Evolutionary conservation across 1,139 yeast species (phyloP).

Genomic region (Saccharomyces uvarum): DNA sequence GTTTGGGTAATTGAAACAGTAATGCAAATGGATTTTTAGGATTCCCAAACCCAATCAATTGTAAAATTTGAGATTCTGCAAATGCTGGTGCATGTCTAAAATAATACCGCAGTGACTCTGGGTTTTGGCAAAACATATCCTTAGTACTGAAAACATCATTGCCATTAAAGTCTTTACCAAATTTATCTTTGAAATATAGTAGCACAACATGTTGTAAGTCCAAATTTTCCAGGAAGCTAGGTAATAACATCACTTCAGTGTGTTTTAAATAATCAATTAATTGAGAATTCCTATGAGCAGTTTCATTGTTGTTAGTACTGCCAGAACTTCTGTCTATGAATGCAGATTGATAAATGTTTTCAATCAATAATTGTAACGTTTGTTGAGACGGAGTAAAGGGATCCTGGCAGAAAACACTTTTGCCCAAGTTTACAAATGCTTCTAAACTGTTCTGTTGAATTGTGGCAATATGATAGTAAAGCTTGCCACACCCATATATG

Average conservation of each 20-base stretch:
- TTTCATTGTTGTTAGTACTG: conserved; percentile 7
- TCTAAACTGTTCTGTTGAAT: conserved; percentile 74
- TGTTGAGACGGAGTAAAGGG: conserved; percentile 78
- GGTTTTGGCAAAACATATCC: conserved; percentile 39
- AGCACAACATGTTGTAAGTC: conserved; percentile 50
- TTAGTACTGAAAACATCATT: conserved; percentile 39
- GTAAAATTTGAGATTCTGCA: conserved; percentile 67
- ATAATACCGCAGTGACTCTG: conserved; percentile 63
- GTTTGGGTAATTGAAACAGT: conserved; percentile 61
- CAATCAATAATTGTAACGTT: conserved; percentile 66
- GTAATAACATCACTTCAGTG: conserved; percentile 32
- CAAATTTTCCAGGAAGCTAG: conserved; percentile 40
- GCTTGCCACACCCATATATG: conserved; percentile 70
- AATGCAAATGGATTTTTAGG: conserved; percentile 68
- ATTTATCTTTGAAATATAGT: conserved; percentile 3
- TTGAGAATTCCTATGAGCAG: conserved; percentile 22
- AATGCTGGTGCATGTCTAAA: conserved; percentile 66
- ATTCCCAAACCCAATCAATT: conserved; percentile 70
- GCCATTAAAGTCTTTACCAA: conserved; percentile 3
- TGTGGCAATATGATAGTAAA: conserved; percentile 75
- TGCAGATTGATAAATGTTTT: conserved; percentile 66
- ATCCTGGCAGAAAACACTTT: conserved; percentile 68
- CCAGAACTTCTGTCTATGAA: conserved; percentile 36
- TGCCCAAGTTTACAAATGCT: conserved; percentile 71
- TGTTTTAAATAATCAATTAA: conserved; percentile 32